Evolutionary conservation across 2,329 filamentous ascomycete genomes (phyloP), one percentile per base, ranked within the genome.

Genomic region (Hypoxylon sp.): DNA sequence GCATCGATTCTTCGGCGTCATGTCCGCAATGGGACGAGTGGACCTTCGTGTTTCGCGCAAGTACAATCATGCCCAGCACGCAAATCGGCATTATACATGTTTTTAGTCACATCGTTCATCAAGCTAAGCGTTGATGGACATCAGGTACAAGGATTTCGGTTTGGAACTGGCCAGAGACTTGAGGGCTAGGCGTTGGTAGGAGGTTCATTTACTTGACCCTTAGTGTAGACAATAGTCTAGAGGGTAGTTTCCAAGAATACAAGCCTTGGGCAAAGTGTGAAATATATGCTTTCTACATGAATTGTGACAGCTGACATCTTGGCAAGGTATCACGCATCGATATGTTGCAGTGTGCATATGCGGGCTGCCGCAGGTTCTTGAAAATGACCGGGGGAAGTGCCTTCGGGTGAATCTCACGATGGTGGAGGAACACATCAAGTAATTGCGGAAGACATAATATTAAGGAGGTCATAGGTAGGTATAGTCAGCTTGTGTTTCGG

Each of bases 311-410:
- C 46, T 34, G 34, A 63, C 21, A 34, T 51, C 65, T 64, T 67
- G 66, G 61, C 68, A 62, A 51, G 57, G 49, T 38, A 21, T 68
- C 57, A 60, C 53, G 60, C 66, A 59, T 66, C 45, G 58, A 52
- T 10, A 51, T 50, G 62, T 66, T 68, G 69, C 65, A 72, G 66
- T 32, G 32, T 63, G 69, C 67, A 70, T 72, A 69, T 72, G 69
- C 69, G 58, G 53, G 69, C 55, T 58, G 48, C 61, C 64, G 53
- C 41, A 43, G 46, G 52, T 59, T 57, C 59, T 19, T 58, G 43
- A 52, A 50, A 45, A 56, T 56, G 50, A 46, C 49, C 49, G 50
- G 58, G 50, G 46, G 28, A 56, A 57, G 6, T 9, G 53, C 19
- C 41, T 34, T 58, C 46, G 5, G 23, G 48, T 41, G 28, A 43